Evolutionary conservation across 495 filamentous ascomycete genomes (phyloP), one percentile per base, ranked within the genome.

Genomic region (Penicillium simplicissimum): DNA sequence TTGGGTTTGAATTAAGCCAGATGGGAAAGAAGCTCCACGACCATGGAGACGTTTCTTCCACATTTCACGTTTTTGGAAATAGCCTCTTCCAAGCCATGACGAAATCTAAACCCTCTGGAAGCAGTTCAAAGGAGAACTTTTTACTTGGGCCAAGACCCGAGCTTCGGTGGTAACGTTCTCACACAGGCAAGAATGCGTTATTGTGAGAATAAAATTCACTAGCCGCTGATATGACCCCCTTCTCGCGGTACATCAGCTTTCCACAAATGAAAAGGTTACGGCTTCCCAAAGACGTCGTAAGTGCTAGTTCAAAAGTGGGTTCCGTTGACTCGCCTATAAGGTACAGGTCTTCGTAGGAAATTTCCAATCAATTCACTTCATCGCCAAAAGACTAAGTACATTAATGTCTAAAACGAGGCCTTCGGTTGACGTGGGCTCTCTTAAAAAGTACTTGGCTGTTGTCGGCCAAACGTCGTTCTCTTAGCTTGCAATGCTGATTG

Each of bases 41-140:
- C 28, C 51, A 61, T 36, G 71, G 73, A 0, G 74, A 74, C 0
- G 64, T 76, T 28, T 56, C 67, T 5, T 66, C 65, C 10, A 71
- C 76, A 11, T 78, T 75, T 63, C 52, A 63, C n/a, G 64, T 68
- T 36, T 76, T 73, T 58, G 75, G 76, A 14, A 78, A 72, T 37
- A 57, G 55, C 25, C 40, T 77, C 47, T 76, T 77, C 52, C 66
- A 76, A 49, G 63, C 55, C 5, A 72, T 76, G 60, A 45, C 34
- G 31, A 21, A 3, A 21, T 9, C n/a, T 5, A 60, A 55, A 23
- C 6, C 13, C 25, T 35, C 21, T 23, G 37, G n/a, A 61, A 8
- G 14, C 1, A 17, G 8, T n/a, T 1, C 5, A 45, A 23, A 0
- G 0, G 1, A 23, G 9, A 15, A 23, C 8, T 31, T 31, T 9